These are phyloP conservation scores for Aureobasidium sp. DNA, from an alignment of 2,329 filamentous ascomycete species.

Conservation along the genomic window DNA sequence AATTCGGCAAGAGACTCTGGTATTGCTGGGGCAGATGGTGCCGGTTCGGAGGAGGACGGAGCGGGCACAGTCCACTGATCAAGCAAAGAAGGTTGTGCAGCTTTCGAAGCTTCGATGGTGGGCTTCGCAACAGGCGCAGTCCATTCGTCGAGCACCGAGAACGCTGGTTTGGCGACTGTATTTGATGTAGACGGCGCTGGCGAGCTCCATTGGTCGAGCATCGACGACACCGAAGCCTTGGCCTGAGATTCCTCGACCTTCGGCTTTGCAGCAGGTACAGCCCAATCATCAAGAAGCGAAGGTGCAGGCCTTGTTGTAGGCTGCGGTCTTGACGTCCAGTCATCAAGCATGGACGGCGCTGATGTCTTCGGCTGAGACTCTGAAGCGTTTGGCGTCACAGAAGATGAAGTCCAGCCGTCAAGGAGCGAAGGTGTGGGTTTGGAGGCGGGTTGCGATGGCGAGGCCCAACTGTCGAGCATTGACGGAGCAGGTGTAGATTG, in stretches of 20 bases:
- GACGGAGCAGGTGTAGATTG: constrained; percentile 3
- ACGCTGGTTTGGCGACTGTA: neutral
- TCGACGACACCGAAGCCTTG: neutral
- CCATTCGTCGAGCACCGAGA: neutral
- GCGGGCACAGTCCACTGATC: neutral
- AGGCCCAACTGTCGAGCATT: neutral
- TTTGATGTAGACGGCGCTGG: neutral
- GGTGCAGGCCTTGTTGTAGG: neutral
- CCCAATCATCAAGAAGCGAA: neutral
- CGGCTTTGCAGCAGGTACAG: neutral
- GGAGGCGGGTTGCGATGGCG: neutral
- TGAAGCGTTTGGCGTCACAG: neutral
- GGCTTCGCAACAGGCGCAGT: neutral
- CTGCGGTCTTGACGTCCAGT: constrained; percentile 11
- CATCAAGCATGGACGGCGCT: constrained; percentile 19
- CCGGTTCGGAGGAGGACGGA: neutral
- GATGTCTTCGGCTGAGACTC: neutral
- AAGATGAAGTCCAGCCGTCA: constrained; percentile 14
- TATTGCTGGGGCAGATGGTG: neutral
- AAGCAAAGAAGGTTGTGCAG: neutral
- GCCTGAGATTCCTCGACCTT: neutral
- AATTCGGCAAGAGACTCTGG: neutral
- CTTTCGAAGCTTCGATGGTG: neutral
- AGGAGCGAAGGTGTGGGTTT: constrained; percentile 26
- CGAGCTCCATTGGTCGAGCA: constrained; percentile 8